phyloP scores from a whole-genome alignment of 805 yeast species.

The Lipomyces orientalis region DNA sequence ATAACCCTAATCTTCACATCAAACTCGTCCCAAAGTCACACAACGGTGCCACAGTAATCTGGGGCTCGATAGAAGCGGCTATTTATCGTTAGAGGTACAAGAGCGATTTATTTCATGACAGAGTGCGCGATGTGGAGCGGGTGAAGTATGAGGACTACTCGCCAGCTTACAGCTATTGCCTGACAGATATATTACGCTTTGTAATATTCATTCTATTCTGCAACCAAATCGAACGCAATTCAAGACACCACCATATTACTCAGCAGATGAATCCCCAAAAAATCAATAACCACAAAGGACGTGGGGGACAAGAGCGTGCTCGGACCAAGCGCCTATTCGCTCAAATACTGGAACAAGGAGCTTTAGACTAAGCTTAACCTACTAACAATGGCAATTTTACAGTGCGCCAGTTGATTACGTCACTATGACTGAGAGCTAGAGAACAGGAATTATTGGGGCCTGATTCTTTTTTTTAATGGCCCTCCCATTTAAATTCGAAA shows the following conservation, averaged over 20 bases:
- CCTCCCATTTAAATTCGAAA: too few relatives aligned
- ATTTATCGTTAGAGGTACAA: background rate
- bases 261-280: background rate
- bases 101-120: background rate
- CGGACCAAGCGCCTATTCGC: background rate
- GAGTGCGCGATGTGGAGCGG: background rate
- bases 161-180: conserved; percentile 1
- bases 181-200: background rate
- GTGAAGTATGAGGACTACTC: background rate
- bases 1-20: background rate
- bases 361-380: conserved; percentile 2
- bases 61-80: background rate
- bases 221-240: conserved; percentile 2
- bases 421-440: too few relatives aligned
- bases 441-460: too few relatives aligned
- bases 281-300: background rate
- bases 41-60: background rate
- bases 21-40: background rate
- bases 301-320: background rate
- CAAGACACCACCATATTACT: background rate
- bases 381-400: background rate
- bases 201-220: background rate
- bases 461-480: too few relatives aligned
- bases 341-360: background rate
- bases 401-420: too few relatives aligned